Conservation (phyloP, 441 rosid species). For the Populus trichocarpa region DNA sequence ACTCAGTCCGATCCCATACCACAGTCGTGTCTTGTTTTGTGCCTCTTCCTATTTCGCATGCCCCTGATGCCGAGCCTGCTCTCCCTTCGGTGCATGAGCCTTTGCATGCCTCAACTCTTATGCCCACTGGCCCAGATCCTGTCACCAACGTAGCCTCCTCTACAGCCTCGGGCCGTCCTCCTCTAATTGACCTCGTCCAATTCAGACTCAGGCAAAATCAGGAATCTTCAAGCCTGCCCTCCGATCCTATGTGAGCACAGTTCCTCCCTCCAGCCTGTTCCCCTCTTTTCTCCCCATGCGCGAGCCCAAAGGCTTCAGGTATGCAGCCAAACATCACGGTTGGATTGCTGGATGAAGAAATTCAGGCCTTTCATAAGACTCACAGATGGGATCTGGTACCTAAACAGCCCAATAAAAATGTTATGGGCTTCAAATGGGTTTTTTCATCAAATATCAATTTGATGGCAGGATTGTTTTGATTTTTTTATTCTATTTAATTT, state of each 20-base stretch:
- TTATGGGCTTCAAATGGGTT: slow-evolving; percentile 1
- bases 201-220: too few species aligned
- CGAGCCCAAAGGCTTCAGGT: neutral
- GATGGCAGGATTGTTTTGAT: neutral
- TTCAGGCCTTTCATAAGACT: neutral
- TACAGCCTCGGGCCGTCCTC: too few species aligned
- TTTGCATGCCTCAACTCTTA: too few species aligned
- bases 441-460: neutral
- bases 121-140: too few species aligned
- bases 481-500: too few species aligned
- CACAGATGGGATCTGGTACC: neutral
- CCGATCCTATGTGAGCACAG: neutral
- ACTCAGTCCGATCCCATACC: too few species aligned
- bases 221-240: neutral
- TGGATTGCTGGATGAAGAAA: neutral
- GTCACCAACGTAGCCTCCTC: too few species aligned
- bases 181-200: too few species aligned
- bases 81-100: too few species aligned
- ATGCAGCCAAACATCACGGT: neutral
- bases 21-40: too few species aligned
- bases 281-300: neutral
- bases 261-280: neutral
- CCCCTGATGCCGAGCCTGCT: too few species aligned
- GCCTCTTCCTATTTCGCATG: too few species aligned
- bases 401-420: neutral